Evolutionary conservation across 305 asterid genomes (phyloP), one percentile per base, ranked within the genome.

Genomic region (Fraxinus nigra): DNA sequence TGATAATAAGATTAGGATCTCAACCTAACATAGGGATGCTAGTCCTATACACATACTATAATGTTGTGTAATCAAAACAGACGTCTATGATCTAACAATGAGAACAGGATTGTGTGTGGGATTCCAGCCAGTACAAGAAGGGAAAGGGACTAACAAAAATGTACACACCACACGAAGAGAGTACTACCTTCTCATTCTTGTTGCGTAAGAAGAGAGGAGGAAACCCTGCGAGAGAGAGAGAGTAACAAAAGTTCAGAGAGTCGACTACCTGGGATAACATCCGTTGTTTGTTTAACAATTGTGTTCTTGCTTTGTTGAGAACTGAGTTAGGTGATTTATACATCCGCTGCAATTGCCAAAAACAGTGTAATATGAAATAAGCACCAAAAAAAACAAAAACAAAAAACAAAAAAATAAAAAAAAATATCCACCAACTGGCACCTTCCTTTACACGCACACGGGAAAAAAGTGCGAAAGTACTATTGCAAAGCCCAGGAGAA

Each of bases 241-340:
- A 18, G 54, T 43, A 13, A 43, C 54, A 10, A 43, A 43, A 43
- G 54, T 11, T 43, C 54, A 51, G 65, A n/a, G 65, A n/a, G 3
- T 3, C 7, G 77, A 79, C 34, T 86, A 86, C 98, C 98, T 89
- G 95, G 63, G 97, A 85, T 75, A 89, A 37, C 90, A 82, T 90
- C 80, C 98, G 86, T 78, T 95, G 95, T 82, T 94, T 94, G 90
- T 94, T 95, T 10, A 93, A 88, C 7, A 85, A 72, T 76, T 89
- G 99, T 1, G 99, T 95, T 80, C 99, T 88, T 3, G 97, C 96
- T 91, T 95, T 95, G 89, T 82, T 92, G 46, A 89, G 89, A 40
- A 88, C 90, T 0, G 98, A 95, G 88, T 94, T 95, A 1, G 94
- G 97, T 20, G 97, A 92, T 88, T 85, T 94, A 85, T 78, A 93